Base-by-base conservation (phyloP, 305 asterid species). In the Plantago rigida region DNA sequence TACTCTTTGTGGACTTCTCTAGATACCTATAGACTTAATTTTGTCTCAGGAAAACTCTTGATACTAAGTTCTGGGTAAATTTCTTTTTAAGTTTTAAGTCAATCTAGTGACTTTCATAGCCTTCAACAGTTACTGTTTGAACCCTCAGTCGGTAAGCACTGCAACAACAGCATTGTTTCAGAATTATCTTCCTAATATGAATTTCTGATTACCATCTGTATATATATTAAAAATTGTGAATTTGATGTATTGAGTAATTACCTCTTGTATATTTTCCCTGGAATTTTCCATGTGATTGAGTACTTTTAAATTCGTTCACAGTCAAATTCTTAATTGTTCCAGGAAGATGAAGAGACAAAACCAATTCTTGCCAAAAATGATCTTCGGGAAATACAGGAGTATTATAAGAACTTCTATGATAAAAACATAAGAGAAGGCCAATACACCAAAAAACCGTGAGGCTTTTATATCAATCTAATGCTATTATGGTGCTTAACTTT, bases 381-480 rank as follows among this genome's bases (percentile, higher is more conserved):
- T 77, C 92, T 87, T 47, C 70, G 74, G 71, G 95, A 89, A 70
- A 81, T 89, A 51, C 85, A 82, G 71, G 78, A 49, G 75, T 93
- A 57, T 69, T 93, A 82, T 79, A 89, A 80, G 82, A 65, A 64
- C 24, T 93, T 78, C 73, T 89, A 83, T 70, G 87, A 77, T 82
- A 73, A 71, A 67, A 82, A 89, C 69, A 89, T 93, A 69, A 71
- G 67, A 79, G 92, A 89, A 51, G 97, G 96, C 56, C 94, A 85
- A 72, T 62, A 81, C 54, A 85, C 87, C 47, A 93, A 93, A 73
- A 93, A 73, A 73, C 97, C 95, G 99, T 93, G 72, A 84, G 89
- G 54, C 72, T 11, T 64, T 63, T 69, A 59, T 56, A 66, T 69
- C 50, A 29, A 44, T 52, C 58, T 51, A 60, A 17, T 45, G 48